A percentile compares a stretch with the other conserved stretches of the same genome.
phyloP scores from a whole-genome alignment of 495 filamentous ascomycete species.

The Bacidia gigantensis region DNA sequence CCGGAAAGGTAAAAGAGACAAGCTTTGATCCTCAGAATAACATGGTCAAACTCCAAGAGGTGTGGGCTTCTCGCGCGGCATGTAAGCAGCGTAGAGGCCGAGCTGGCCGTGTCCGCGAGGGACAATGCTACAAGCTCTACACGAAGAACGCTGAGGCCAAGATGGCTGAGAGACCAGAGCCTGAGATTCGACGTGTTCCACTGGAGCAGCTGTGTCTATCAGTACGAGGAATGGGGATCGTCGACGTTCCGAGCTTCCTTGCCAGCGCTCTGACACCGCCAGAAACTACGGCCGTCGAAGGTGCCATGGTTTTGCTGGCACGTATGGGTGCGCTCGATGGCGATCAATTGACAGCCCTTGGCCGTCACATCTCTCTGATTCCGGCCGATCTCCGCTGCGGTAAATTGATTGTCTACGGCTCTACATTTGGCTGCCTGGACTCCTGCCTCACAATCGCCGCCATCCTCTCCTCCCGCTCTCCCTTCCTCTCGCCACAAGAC shows the following conservation, averaged over 20 bases:
- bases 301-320: conserved; percentile 60
- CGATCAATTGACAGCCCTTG: conserved; percentile 74
- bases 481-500: conserved; percentile 69
- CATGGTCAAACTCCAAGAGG: conserved; percentile 86
- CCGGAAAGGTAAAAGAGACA: conserved; percentile 89
- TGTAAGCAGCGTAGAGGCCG: conserved; percentile 94
- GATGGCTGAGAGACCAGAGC: conserved; percentile 84
- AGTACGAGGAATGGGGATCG: conserved; percentile 85
- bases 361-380: conserved; percentile 82
- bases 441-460: conserved; percentile 79
- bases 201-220: conserved; percentile 89
- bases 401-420: conserved; percentile 91
- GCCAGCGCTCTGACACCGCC: conserved; percentile 81
- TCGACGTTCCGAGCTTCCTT: conserved; percentile 66
- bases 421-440: conserved; percentile 78
- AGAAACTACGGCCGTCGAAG: conserved; percentile 67
- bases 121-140: conserved; percentile 90
- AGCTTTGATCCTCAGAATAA: conserved; percentile 86
- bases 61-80: conserved; percentile 87
- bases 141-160: conserved; percentile 69
- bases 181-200: conserved; percentile 84
- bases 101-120: conserved; percentile 81
- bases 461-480: conserved; percentile 70
- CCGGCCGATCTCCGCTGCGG: conserved; percentile 85
- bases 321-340: conserved; percentile 81